phyloP scores from a whole-genome alignment of 73 alveolate genomes.

The Tetrahymena elliotti region DNA sequence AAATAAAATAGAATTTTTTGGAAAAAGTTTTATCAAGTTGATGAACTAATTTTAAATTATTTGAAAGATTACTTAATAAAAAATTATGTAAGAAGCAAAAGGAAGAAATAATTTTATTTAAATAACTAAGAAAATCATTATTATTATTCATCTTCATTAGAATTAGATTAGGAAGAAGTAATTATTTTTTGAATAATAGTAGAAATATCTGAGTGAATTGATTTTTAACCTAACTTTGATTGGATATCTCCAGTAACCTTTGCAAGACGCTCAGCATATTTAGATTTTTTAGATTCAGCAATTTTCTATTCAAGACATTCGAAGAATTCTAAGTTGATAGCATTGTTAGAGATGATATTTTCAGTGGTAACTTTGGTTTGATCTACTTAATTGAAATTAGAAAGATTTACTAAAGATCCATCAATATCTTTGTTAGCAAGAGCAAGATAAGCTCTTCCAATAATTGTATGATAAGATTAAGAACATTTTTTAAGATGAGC shows the following conservation, averaged over 20 bases:
- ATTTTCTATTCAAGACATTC: neutral
- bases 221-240: neutral
- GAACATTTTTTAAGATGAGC: neutral
- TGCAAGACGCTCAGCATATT: neutral
- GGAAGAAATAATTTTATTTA: neutral
- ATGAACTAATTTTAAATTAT: too few relatives aligned
- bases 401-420: neutral
- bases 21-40: too few relatives aligned
- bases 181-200: neutral
- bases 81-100: neutral
- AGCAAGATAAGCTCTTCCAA: neutral
- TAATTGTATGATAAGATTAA: neutral
- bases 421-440: neutral
- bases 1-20: too few relatives aligned
- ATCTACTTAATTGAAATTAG: neutral
- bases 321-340: neutral
- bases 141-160: neutral
- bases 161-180: neutral
- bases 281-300: neutral
- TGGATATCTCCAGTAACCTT: neutral
- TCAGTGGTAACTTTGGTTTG: neutral
- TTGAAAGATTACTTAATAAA: neutral
- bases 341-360: neutral
- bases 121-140: neutral
- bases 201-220: neutral